These are phyloP conservation scores for Dryadomyces quercus-mongolicae DNA, from an alignment of 2,329 filamentous ascomycete genomes.

Conservation along the genomic window DNA sequence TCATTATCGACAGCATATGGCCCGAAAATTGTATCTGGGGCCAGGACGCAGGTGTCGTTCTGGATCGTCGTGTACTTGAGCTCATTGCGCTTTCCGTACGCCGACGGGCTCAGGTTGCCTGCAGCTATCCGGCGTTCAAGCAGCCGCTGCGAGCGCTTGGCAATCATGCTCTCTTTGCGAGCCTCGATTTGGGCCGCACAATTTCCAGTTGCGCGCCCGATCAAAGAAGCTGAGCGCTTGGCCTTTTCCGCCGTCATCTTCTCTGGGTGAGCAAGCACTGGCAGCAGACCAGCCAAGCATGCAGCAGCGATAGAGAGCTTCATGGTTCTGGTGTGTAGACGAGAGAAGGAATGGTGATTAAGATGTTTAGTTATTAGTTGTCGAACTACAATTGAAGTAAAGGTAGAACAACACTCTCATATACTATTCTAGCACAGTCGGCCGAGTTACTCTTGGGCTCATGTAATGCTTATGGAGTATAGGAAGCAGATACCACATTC, in stretches of 20 bases:
- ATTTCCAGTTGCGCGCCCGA: background rate
- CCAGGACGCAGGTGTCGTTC: slow-evolving; percentile 21
- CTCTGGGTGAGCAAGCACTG: background rate
- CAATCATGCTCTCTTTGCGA: background rate
- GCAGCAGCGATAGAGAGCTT: background rate
- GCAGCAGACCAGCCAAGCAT: background rate
- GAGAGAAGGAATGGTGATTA: background rate
- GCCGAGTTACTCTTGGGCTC: background rate
- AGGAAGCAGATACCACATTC: background rate
- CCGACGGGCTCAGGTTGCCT: background rate
- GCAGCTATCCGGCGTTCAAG: background rate
- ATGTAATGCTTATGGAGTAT: background rate
- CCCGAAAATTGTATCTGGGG: slow-evolving; percentile 28
- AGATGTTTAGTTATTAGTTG: background rate
- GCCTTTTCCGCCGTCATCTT: background rate
- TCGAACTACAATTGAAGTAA: background rate
- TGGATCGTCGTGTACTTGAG: background rate
- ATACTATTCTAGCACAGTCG: background rate
- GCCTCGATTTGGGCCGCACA: background rate
- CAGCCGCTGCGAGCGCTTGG: background rate
- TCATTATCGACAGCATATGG: slow-evolving; percentile 32
- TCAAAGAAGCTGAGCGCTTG: background rate
- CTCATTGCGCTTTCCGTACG: background rate
- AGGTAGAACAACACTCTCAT: background rate
- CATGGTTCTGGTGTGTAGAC: background rate